Evolutionary conservation across 345 rosid genomes (phyloP).

Genomic region (Boechera retrofracta): DNA sequence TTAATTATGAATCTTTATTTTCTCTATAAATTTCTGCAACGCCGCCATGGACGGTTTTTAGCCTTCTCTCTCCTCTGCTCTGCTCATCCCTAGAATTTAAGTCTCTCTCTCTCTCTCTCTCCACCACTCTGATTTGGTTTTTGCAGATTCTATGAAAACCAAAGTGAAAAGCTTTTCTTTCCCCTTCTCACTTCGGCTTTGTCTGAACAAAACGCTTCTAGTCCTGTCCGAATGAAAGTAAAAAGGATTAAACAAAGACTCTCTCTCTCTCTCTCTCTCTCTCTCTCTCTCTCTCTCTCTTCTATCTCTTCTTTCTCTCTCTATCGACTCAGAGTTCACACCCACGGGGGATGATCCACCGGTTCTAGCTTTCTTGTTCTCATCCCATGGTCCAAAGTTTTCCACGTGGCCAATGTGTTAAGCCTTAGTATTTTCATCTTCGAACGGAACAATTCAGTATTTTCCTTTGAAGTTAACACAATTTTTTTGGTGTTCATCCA

Average conservation of each 20-base stretch:
- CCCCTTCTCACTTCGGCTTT: conserved; percentile 41
- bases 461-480: conserved; percentile 24
- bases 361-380: conserved; percentile 32
- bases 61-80: conserved; percentile 52
- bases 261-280: conserved; percentile 30
- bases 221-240: conserved; percentile 36
- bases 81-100: conserved; percentile 52
- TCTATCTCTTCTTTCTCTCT: conserved; percentile 20
- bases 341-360: conserved; percentile 43
- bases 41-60: conserved; percentile 64
- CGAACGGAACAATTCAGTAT: not conserved
- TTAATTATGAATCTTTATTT: conserved; percentile 26
- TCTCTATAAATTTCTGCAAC: conserved; percentile 57
- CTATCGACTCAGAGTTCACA: conserved; percentile 38
- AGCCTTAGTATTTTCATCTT: not conserved
- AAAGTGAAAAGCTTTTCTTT: conserved; percentile 46
- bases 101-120: conserved; percentile 35
- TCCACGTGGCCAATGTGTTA: conserved; percentile 36
- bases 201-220: conserved; percentile 48
- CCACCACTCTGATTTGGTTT: conserved; percentile 30
- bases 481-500: not conserved
- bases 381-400: conserved; percentile 34
- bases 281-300: conserved; percentile 33
- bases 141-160: conserved; percentile 43
- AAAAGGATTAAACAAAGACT: conserved; percentile 35